Evolutionary conservation across 192 early-diverging fungal genomes (phyloP), one percentile per base, ranked within the genome.

Genomic region (Gaertneriomyces sp.): DNA sequence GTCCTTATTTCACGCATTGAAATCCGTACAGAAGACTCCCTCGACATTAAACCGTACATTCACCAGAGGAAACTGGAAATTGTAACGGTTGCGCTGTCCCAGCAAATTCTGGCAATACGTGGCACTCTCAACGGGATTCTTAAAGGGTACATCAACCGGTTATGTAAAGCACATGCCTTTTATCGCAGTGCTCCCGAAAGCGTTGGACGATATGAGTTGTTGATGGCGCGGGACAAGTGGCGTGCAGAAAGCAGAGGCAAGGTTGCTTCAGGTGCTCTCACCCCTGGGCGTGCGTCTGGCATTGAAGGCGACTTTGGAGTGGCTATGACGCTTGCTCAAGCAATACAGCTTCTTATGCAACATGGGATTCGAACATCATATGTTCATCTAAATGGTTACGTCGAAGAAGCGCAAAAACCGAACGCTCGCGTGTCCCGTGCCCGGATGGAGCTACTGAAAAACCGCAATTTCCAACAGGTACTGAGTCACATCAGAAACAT

Each of bases 21-120:
- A 72, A 76, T 93, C 44, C 78, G 95, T 17, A 93, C 92, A 1
- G 95, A 97, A 67, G 93, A 93, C 56, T 91, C 88, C 1, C 70
- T 88, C 47, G 95, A 97, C 63, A 82, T 97, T 5, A 79, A 77
- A 44, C 81, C 81, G 4, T 95, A 88, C 64, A 85, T 86, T 1
- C 85, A 87, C 63, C 83, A 85, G 33, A 81, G 89, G 1, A 76
- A 42, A 0, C 73, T 91, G 19, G 85, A 91, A n/a, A 79, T 81
- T 25, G 70, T 91, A 3, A 80, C 90, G 6, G 75, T 94, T 10
- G 70, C 75, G 7, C 71, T 84, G 38, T 77, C 78, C 19, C 76
- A 72, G 2, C 74, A 76, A 60, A 80, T 89, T 38, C 9, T 63
- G 41, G 70, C 66, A 3, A 74, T 86, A 7, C 66, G 70, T 33